Evolutionary conservation across 768 basidiomycete species (phyloP).

Genomic region (Piloderma croceum): DNA sequence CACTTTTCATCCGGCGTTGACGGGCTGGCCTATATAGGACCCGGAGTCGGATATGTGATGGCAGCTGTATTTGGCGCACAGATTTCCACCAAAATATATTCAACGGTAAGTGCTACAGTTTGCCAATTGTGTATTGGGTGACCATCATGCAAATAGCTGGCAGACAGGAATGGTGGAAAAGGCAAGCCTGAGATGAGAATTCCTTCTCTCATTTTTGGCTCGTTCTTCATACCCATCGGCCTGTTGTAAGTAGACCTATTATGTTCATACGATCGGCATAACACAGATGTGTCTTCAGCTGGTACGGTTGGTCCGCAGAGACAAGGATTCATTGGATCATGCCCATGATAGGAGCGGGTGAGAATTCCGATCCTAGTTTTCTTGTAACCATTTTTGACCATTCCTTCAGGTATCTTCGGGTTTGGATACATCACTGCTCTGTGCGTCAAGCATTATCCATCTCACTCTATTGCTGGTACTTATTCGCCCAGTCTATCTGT

Average conservation of each 20-base stretch:
- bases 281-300: slow-evolving; percentile 42
- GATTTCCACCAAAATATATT: too few relatives aligned
- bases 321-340: slow-evolving; percentile 60
- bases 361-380: too few relatives aligned
- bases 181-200: slow-evolving; percentile 48
- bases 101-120: too few relatives aligned
- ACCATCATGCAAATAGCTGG: slow-evolving; percentile 37
- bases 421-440: slow-evolving; percentile 54
- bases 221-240: slow-evolving; percentile 45
- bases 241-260: slow-evolving; percentile 38
- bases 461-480: too few relatives aligned
- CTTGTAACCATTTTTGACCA: too few relatives aligned
- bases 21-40: too few relatives aligned
- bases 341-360: slow-evolving; percentile 64
- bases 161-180: slow-evolving; percentile 39
- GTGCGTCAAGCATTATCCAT: too few relatives aligned
- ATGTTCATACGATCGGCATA: too few relatives aligned
- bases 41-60: too few relatives aligned
- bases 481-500: slow-evolving; percentile 56
- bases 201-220: slow-evolving; percentile 47
- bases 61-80: too few relatives aligned
- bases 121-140: too few relatives aligned
- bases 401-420: slow-evolving; percentile 50
- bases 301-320: slow-evolving; percentile 75
- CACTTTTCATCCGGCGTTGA: too few relatives aligned